Evolutionary conservation across 345 rosid genomes (phyloP).

Genomic region (Cardamine chenopodiifolia): DNA sequence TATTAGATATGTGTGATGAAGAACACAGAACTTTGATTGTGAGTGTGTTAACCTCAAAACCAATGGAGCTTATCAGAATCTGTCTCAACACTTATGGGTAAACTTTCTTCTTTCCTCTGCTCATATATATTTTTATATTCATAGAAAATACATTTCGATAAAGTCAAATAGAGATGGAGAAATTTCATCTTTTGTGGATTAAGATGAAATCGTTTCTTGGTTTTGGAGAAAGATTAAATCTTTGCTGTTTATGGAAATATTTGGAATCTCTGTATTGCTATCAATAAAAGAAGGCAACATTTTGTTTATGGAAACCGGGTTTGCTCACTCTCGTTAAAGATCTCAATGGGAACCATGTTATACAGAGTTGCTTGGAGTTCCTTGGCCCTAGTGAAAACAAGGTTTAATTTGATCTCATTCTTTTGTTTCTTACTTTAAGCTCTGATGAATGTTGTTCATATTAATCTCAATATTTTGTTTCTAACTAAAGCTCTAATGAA

Average conservation of each 20-base stretch:
- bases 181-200: too few relatives aligned
- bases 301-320: too few relatives aligned
- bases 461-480: too few relatives aligned
- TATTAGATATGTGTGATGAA: conserved; percentile 51
- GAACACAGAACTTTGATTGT: conserved; percentile 53
- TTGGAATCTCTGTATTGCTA: too few relatives aligned
- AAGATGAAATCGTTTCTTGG: too few relatives aligned
- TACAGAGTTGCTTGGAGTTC: conserved; percentile 70
- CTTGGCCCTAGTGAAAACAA: conserved; percentile 57
- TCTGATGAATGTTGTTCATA: too few relatives aligned
- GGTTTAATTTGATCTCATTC: conserved; percentile 44
- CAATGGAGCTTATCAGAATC: conserved; percentile 49
- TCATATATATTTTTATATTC: neutral
- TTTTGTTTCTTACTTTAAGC: too few relatives aligned
- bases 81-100: conserved; percentile 67
- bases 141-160: too few relatives aligned
- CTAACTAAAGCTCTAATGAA: too few relatives aligned
- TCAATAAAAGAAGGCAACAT: too few relatives aligned
- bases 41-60: conserved; percentile 44
- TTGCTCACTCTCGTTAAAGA: conserved; percentile 67
- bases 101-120: conserved; percentile 4
- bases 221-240: neutral
- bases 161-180: conserved; percentile 28
- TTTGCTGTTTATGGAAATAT: conserved; percentile 27
- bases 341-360: conserved; percentile 80